These are phyloP conservation scores for Leccinum discolor DNA, from an alignment of 1,284 basidiomycete genomes.

Conservation along the genomic window DNA sequence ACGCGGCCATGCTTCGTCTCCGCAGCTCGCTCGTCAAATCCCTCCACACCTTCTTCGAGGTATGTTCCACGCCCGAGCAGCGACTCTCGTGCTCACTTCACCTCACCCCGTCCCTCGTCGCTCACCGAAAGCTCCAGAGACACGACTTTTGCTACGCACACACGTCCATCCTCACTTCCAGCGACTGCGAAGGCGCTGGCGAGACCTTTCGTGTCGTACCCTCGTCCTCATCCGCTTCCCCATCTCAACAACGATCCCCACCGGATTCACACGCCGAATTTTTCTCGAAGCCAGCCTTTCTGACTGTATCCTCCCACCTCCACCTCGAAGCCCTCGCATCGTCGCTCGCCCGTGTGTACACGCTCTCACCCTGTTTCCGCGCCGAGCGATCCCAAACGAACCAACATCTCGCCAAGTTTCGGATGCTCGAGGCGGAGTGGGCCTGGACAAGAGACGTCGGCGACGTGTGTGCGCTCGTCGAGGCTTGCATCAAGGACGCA, in stretches of 20 bases:
- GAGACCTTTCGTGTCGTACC: constrained; percentile 81
- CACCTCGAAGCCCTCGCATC: constrained; percentile 90
- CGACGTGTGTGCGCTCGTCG: constrained; percentile 75
- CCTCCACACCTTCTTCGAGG: constrained; percentile 69
- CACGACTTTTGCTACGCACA: constrained; percentile 82
- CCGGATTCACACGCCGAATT: constrained; percentile 45
- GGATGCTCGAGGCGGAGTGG: constrained; percentile 98
- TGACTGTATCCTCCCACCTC: constrained; percentile 95
- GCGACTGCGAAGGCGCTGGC: constrained; percentile 97
- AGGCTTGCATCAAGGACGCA: constrained; percentile 59
- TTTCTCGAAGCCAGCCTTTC: constrained; percentile 78
- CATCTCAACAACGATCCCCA: constrained; percentile 5
- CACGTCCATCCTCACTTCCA: constrained; percentile 87
- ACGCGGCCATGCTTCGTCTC: constrained; percentile 75
- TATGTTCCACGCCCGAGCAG: constrained; percentile 32
- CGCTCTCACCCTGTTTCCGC: constrained; percentile 90
- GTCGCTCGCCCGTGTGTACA: constrained; percentile 84
- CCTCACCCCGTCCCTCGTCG: not conserved
- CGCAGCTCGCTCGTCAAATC: constrained; percentile 59
- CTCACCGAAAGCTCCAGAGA: constrained; percentile 39
- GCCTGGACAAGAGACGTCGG: constrained; percentile 54
- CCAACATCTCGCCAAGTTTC: constrained; percentile 96
- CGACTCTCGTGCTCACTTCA: not conserved
- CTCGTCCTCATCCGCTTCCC: constrained; percentile 16
- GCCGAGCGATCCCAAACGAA: constrained; percentile 89